Percentiles rank a stretch among this genome's conserved stretches.
Evolutionary conservation across 495 filamentous ascomycete species (phyloP).

Genomic region (Daldinia childiae): DNA sequence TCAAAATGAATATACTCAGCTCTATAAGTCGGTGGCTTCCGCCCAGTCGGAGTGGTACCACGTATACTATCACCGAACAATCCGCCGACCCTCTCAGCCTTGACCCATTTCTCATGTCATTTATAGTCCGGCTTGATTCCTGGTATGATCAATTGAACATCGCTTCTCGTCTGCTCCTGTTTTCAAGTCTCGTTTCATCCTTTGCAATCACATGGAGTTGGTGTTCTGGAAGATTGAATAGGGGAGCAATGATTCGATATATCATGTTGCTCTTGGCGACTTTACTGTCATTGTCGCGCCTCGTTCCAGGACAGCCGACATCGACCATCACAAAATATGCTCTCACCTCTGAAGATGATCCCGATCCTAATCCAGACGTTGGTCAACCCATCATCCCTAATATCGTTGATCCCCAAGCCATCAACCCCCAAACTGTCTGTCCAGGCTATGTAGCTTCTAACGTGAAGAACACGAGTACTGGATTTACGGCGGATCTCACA

Average conservation of each 20-base stretch:
- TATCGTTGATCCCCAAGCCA: constrained; percentile 74
- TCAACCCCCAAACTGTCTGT: constrained; percentile 76
- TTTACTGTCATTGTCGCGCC: constrained; percentile 3
- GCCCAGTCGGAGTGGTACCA: not conserved
- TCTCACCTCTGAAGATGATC: constrained; percentile 2
- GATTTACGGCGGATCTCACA: constrained; percentile 69
- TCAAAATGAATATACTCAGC: constrained; percentile 7
- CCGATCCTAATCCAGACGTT: constrained; percentile 24
- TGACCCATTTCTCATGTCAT: constrained; percentile 17
- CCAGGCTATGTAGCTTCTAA: constrained; percentile 78
- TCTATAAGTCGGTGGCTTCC: constrained; percentile 23
- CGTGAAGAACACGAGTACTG: constrained; percentile 57
- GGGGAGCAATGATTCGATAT: constrained; percentile 24
- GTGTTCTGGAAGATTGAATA: constrained; percentile 15
- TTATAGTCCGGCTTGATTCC: constrained; percentile 6
- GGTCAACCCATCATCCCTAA: constrained; percentile 73
- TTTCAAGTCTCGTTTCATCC: constrained; percentile 24
- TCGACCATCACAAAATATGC: not conserved
- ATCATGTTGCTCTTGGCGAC: constrained; percentile 15
- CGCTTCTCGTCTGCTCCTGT: constrained; percentile 31
- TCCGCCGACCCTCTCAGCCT: constrained; percentile 7
- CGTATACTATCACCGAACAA: constrained; percentile 14
- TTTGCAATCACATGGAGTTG: constrained; percentile 15
- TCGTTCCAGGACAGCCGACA: constrained; percentile 15
- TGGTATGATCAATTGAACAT: constrained; percentile 26